These are phyloP conservation scores for Cladosporium oxysporum DNA, from an alignment of 2,329 filamentous ascomycete genomes.

Conservation along the genomic window DNA sequence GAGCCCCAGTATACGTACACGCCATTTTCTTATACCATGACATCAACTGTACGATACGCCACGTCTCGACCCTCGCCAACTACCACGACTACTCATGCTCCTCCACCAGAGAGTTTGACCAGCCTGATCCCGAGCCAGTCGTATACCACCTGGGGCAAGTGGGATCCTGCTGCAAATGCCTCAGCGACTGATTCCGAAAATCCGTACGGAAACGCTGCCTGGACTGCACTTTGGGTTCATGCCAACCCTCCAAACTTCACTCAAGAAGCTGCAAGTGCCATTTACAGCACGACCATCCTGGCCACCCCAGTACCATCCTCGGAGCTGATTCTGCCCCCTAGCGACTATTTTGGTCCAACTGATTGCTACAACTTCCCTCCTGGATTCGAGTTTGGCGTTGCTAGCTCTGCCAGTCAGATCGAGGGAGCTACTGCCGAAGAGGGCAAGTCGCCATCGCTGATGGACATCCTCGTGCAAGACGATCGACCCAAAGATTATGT, in stretches of 20 bases:
- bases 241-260: slow-evolving; percentile 42
- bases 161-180: slow-evolving; percentile 40
- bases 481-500: slow-evolving; percentile 34
- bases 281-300: slow-evolving; percentile 24
- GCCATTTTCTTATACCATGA: slow-evolving; percentile 42
- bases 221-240: slow-evolving; percentile 41
- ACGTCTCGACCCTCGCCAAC: slow-evolving; percentile 38
- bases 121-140: slow-evolving; percentile 39
- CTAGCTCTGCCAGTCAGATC: slow-evolving; percentile 37
- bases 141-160: slow-evolving; percentile 47
- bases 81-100: slow-evolving; percentile 39
- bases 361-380: slow-evolving; percentile 36
- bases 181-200: slow-evolving; percentile 38
- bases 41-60: slow-evolving; percentile 42
- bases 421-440: slow-evolving; percentile 36
- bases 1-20: slow-evolving; percentile 34
- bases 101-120: slow-evolving; percentile 40
- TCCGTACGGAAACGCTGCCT: slow-evolving; percentile 44
- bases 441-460: slow-evolving; percentile 27
- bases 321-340: slow-evolving; percentile 58
- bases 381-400: slow-evolving; percentile 38
- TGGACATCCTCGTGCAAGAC: slow-evolving; percentile 22
- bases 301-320: slow-evolving; percentile 50
- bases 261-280: slow-evolving; percentile 40
- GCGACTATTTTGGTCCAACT: slow-evolving; percentile 49